These are phyloP conservation scores for Fusarium longipes DNA, from an alignment of 2,329 filamentous ascomycete species.

Conservation along the genomic window DNA sequence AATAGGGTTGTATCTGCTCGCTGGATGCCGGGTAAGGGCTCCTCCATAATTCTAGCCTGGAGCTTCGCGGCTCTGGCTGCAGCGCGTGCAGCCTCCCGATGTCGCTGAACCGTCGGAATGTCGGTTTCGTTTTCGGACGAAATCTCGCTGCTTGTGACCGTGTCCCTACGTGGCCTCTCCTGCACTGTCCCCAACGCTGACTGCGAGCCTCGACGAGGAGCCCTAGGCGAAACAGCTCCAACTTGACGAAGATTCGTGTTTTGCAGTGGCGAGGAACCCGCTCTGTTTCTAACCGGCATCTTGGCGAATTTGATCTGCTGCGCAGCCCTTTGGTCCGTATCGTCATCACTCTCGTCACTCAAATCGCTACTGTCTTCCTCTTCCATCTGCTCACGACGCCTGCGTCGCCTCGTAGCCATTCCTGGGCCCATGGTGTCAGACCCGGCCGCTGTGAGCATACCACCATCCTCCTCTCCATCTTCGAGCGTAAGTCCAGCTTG, in stretches of 20 bases:
- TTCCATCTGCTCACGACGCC: slow-evolving; percentile 78
- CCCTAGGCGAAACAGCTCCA: slow-evolving; percentile 60
- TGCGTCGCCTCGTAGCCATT: slow-evolving; percentile 73
- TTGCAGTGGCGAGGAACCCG: slow-evolving; percentile 88
- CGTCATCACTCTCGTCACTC: slow-evolving; percentile 86
- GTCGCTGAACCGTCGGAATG: slow-evolving; percentile 71
- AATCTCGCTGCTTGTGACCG: slow-evolving; percentile 83
- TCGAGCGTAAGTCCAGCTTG: slow-evolving; percentile 72
- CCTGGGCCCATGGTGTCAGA: slow-evolving; percentile 76
- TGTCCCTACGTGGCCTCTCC: slow-evolving; percentile 77
- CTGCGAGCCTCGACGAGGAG: slow-evolving; percentile 73
- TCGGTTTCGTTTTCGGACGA: slow-evolving; percentile 86
- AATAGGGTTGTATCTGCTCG: slow-evolving; percentile 63
- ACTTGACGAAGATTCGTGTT: slow-evolving; percentile 70
- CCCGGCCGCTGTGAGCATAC: slow-evolving; percentile 75
- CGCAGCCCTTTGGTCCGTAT: slow-evolving; percentile 77
- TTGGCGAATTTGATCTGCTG: slow-evolving; percentile 97
- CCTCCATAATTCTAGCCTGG: slow-evolving; percentile 55
- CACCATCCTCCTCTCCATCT: slow-evolving; percentile 77
- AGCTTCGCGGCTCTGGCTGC: slow-evolving; percentile 58
- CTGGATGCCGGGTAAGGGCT: slow-evolving; percentile 54
- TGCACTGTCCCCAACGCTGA: slow-evolving; percentile 77
- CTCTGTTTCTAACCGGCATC: slow-evolving; percentile 87
- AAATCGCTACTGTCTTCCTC: slow-evolving; percentile 88
- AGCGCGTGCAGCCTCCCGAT: slow-evolving; percentile 69